phyloP scores from a whole-genome alignment of 2,329 filamentous ascomycete genomes.

The Aspergillus eucalypticola region DNA sequence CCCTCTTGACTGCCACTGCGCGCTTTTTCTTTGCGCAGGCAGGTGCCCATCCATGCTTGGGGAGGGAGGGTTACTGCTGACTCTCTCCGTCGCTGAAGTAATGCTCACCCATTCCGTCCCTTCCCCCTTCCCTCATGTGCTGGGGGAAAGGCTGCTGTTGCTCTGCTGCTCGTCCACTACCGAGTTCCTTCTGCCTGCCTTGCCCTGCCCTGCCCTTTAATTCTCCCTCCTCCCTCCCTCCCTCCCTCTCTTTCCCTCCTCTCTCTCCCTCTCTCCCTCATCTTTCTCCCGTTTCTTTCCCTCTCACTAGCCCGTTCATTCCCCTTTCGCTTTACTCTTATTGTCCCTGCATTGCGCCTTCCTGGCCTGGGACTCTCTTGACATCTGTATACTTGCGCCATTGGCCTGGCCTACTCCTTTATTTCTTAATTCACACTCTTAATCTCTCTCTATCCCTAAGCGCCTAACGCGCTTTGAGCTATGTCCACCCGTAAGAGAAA shows the following conservation, averaged over 20 bases:
- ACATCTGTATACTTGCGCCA: constrained; percentile 9
- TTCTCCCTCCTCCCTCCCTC: constrained; percentile 21
- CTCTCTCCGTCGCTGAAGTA: constrained; percentile 55
- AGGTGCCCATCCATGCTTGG: constrained; percentile 34
- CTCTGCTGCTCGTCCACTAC: constrained; percentile 54
- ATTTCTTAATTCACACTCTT: constrained; percentile 1
- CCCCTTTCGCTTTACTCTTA: constrained; percentile 19
- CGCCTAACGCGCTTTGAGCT: constrained; percentile 10
- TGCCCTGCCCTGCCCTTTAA: constrained; percentile 25
- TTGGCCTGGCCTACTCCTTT: constrained; percentile 13
- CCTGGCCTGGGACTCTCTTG: background rate
- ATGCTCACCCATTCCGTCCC: constrained; percentile 32
- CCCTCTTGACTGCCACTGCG: background rate
- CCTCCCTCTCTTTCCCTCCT: constrained; percentile 36
- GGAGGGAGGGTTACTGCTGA: constrained; percentile 12
- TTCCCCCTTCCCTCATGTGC: constrained; percentile 6
- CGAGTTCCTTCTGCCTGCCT: constrained; percentile 37
- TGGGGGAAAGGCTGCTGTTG: constrained; percentile 41
- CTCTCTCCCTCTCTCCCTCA: constrained; percentile 28
- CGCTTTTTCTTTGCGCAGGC: constrained; percentile 5
- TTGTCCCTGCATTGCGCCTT: constrained; percentile 52
- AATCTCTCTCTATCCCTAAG: background rate
- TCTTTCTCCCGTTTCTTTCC: constrained; percentile 41
- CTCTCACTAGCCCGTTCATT: constrained; percentile 33
- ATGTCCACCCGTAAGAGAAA: constrained; percentile 55